These are phyloP conservation scores for Parathielavia hyrcaniae DNA, from an alignment of 495 filamentous ascomycete genomes.

Conservation along the genomic window DNA sequence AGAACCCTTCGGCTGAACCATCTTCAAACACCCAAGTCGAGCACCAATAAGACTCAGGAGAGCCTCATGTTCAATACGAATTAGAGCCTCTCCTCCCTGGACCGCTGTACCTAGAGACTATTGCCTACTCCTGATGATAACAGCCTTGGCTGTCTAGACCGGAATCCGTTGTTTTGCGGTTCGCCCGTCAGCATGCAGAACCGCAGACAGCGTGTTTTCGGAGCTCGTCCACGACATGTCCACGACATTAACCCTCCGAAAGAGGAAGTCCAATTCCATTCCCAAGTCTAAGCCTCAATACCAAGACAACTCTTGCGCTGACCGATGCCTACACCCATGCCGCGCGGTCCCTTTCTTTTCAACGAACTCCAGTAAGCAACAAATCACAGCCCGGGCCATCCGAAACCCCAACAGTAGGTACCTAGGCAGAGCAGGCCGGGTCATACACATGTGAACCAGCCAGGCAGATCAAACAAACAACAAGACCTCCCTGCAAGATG, in stretches of 20 bases:
- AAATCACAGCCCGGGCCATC: no score
- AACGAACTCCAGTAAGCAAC: not conserved
- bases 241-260: not conserved
- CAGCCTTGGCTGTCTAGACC: not conserved
- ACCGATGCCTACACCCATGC: not conserved
- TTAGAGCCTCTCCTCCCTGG: not conserved
- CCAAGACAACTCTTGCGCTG: not conserved
- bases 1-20: not conserved
- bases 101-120: not conserved
- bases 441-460: not conserved
- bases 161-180: not conserved
- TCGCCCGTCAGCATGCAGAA: not conserved
- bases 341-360: not conserved
- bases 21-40: not conserved
- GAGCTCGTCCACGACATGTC: not conserved
- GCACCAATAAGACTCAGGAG: not conserved
- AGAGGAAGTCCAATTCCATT: slow-evolving; percentile 1
- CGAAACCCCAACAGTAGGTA: not conserved
- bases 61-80: no score
- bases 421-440: no score
- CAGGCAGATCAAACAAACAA: not conserved
- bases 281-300: slow-evolving; percentile 8
- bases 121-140: not conserved
- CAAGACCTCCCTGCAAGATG: not conserved
- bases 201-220: not conserved